Evolutionary conservation across 2,329 filamentous ascomycete species (phyloP).

Genomic region (Gaeumannomyces sp.): DNA sequence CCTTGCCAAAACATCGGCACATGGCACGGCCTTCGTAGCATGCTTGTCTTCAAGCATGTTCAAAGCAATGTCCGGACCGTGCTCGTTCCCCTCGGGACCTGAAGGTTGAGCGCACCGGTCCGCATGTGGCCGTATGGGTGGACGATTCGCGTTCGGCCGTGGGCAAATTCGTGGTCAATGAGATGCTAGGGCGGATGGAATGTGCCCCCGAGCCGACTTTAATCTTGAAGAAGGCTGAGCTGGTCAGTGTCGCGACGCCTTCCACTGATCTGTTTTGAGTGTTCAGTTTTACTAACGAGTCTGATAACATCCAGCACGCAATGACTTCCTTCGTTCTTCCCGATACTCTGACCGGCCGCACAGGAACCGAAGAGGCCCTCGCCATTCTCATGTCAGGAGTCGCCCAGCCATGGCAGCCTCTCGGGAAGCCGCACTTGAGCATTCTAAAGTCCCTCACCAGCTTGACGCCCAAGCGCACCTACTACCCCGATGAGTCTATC

Average conservation of each 20-base stretch:
- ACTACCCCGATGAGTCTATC: slow-evolving; percentile 29
- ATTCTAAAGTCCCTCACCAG: slow-evolving; percentile 18
- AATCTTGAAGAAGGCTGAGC: slow-evolving; percentile 48
- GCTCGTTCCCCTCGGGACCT: slow-evolving; percentile 44
- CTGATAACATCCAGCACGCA: slow-evolving; percentile 38
- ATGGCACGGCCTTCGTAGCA: slow-evolving; percentile 52
- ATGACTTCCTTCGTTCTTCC: slow-evolving; percentile 51
- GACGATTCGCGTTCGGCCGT: slow-evolving; percentile 33
- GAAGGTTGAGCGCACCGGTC: slow-evolving; percentile 21
- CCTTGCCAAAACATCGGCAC: slow-evolving; percentile 53
- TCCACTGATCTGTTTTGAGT: neutral
- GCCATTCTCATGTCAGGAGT: slow-evolving; percentile 41
- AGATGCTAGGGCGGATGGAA: slow-evolving; percentile 46
- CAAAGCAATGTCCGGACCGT: slow-evolving; percentile 39
- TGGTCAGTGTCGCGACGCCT: slow-evolving; percentile 20
- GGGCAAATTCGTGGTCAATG: slow-evolving; percentile 46
- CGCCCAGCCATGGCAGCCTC: slow-evolving; percentile 42
- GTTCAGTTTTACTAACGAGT: neutral
- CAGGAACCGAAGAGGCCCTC: slow-evolving; percentile 55
- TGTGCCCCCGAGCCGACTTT: slow-evolving; percentile 50
- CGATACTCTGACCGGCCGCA: slow-evolving; percentile 51
- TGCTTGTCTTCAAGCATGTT: slow-evolving; percentile 46
- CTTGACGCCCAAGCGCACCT: slow-evolving; percentile 26
- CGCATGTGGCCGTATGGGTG: slow-evolving; percentile 35
- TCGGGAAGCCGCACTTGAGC: slow-evolving; percentile 10